These are phyloP conservation scores for Trichomonas gallinae DNA, from an alignment of 208 protist species.

Conservation along the genomic window DNA sequence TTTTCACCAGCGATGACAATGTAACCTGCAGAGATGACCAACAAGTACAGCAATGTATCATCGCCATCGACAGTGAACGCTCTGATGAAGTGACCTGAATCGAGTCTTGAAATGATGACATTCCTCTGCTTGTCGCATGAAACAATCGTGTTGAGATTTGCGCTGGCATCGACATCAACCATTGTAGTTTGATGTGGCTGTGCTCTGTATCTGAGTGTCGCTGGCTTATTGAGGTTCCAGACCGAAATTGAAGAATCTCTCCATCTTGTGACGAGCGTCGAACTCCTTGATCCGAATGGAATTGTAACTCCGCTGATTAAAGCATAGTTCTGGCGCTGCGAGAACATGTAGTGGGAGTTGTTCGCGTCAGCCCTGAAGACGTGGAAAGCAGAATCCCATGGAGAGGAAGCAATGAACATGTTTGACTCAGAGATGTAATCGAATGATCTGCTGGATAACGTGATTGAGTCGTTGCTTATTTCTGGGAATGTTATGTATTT, in stretches of 20 bases:
- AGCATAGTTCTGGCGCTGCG: not conserved
- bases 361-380: not conserved
- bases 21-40: not conserved
- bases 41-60: not conserved
- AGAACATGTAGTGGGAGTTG: too few species aligned
- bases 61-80: not conserved
- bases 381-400: not conserved
- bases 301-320: not conserved
- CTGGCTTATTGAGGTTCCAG: not conserved
- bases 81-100: not conserved
- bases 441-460: not conserved
- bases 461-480: not conserved
- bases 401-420: not conserved
- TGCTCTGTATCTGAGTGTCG: not conserved
- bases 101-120: not conserved
- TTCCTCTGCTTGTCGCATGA: not conserved
- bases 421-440: not conserved
- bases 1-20: not conserved
- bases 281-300: not conserved
- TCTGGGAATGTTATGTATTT: not conserved
- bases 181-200: not conserved
- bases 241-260: not conserved
- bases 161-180: not conserved
- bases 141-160: not conserved
- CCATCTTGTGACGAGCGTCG: not conserved